Conservation (phyloP, 139 green algal species). For the Pleodorina starrii region DNA sequence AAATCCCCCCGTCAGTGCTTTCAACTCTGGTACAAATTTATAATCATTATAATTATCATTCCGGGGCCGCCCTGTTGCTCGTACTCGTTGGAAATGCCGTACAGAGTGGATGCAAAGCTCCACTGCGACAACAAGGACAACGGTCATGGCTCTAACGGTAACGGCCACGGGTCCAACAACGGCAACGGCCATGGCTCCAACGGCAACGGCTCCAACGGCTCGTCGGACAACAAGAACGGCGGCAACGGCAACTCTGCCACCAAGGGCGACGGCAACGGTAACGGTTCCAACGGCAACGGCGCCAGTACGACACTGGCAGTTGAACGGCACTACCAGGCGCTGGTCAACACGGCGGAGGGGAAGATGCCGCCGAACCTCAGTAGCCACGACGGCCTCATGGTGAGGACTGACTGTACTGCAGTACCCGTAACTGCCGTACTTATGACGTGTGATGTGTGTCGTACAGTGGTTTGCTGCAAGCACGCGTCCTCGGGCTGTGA, state of each 20-base stretch:
- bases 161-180: slow-evolving; percentile 43
- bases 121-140: slow-evolving; percentile 47
- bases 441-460: too few species aligned
- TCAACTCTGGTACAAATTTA: too few species aligned
- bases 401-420: too few species aligned
- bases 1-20: too few species aligned
- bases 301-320: slow-evolving; percentile 54
- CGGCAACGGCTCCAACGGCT: slow-evolving; percentile 52
- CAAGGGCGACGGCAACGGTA: slow-evolving; percentile 55
- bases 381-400: slow-evolving; percentile 6
- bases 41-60: too few species aligned
- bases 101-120: slow-evolving; percentile 48
- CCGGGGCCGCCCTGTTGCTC: too few species aligned
- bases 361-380: slow-evolving; percentile 50
- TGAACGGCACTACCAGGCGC: slow-evolving; percentile 53
- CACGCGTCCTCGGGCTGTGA: too few species aligned
- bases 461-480: too few species aligned
- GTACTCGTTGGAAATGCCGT: too few species aligned
- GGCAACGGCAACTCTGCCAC: slow-evolving; percentile 60
- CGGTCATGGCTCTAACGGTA: slow-evolving; percentile 44
- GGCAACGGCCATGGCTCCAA: slow-evolving; percentile 47
- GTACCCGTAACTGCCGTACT: too few species aligned
- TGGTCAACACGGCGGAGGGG: slow-evolving; percentile 70
- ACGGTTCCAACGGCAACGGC: slow-evolving; percentile 66
- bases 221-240: slow-evolving; percentile 49